phyloP scores from a whole-genome alignment of 2,329 filamentous ascomycete genomes.

The Zasmidium angulare region DNA sequence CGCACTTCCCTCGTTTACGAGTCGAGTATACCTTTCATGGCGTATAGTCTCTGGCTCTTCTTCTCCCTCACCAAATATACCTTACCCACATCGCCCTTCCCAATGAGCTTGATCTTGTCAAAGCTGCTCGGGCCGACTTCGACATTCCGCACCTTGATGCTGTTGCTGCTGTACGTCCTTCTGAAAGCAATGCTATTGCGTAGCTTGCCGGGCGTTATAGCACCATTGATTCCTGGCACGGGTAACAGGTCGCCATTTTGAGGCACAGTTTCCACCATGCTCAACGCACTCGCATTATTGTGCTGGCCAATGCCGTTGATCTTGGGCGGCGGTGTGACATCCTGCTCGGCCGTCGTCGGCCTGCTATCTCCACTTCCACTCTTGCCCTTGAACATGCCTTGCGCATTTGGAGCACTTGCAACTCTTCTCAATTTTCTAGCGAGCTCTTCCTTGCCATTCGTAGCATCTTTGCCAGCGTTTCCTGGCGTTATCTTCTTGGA shows the following conservation, averaged over 20 bases:
- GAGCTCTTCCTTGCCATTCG: conserved; percentile 87
- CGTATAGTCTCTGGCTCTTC: conserved; percentile 92
- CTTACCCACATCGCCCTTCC: conserved; percentile 97
- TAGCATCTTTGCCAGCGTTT: conserved; percentile 60
- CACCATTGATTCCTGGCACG: conserved; percentile 52
- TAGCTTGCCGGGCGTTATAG: conserved; percentile 66
- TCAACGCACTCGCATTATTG: conserved; percentile 45
- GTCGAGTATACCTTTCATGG: conserved; percentile 85
- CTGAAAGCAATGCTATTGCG: conserved; percentile 73
- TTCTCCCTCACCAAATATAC: conserved; percentile 97
- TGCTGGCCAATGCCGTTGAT: conserved; percentile 48
- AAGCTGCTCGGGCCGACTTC: conserved; percentile 95
- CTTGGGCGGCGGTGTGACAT: conserved; percentile 57
- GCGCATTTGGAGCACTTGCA: conserved; percentile 93
- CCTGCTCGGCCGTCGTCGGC: conserved; percentile 72
- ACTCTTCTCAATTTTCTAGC: conserved; percentile 90
- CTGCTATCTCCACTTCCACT: conserved; percentile 41
- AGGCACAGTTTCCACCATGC: conserved; percentile 52
- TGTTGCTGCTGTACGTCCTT: conserved; percentile 97
- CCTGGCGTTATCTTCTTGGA: conserved; percentile 67
- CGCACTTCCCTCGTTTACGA: neutral
- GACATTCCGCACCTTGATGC: conserved; percentile 96
- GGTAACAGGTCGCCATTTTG: conserved; percentile 37
- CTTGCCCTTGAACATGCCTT: conserved; percentile 71
- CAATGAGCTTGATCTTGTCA: conserved; percentile 99